Evolutionary conservation across 2,329 filamentous ascomycete species (phyloP).

Genomic region (Tolypocladium pustulatum): DNA sequence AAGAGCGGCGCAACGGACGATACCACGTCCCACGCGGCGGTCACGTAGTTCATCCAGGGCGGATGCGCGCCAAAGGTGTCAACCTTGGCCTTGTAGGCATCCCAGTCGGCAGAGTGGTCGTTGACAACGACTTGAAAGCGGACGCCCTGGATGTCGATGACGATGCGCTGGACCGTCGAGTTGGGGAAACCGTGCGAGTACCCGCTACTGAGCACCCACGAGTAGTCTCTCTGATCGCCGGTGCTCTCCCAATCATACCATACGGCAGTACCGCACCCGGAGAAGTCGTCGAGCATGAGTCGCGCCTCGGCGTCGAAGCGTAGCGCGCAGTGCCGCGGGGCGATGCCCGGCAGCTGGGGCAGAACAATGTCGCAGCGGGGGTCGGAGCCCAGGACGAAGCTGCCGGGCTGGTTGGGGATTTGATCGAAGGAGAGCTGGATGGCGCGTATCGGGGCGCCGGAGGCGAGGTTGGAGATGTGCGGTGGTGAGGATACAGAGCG

Average conservation of each 20-base stretch:
- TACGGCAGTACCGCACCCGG: conserved; percentile 25
- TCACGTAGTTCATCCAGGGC: conserved; percentile 7
- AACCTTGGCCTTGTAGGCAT: conserved; percentile 21
- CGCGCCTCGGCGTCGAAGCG: conserved; percentile 27
- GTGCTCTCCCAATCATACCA: conserved; percentile 31
- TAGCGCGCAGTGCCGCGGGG: conserved; percentile 24
- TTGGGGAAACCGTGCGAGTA: conserved; percentile 18
- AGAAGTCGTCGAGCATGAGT: conserved; percentile 27
- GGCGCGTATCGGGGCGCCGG: conserved; percentile 15
- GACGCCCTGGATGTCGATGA: conserved; percentile 27
- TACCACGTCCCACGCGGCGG: background rate
- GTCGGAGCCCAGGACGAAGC: conserved; percentile 28
- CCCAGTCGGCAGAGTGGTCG: conserved; percentile 20
- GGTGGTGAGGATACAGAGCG: conserved; percentile 14
- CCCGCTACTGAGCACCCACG: conserved; percentile 21
- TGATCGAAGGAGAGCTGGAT: conserved; percentile 25
- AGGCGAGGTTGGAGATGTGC: conserved; percentile 15
- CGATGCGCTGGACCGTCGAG: conserved; percentile 20
- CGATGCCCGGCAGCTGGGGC: conserved; percentile 21
- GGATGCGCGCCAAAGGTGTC: conserved; percentile 21
- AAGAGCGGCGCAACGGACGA: background rate
- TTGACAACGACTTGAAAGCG: conserved; percentile 28
- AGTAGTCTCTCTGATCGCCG: conserved; percentile 23
- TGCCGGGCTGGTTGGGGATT: conserved; percentile 20
- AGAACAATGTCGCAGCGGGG: conserved; percentile 26